Evolutionary conservation across 2,329 filamentous ascomycete species (phyloP).

Genomic region (Fusarium heterosporum): DNA sequence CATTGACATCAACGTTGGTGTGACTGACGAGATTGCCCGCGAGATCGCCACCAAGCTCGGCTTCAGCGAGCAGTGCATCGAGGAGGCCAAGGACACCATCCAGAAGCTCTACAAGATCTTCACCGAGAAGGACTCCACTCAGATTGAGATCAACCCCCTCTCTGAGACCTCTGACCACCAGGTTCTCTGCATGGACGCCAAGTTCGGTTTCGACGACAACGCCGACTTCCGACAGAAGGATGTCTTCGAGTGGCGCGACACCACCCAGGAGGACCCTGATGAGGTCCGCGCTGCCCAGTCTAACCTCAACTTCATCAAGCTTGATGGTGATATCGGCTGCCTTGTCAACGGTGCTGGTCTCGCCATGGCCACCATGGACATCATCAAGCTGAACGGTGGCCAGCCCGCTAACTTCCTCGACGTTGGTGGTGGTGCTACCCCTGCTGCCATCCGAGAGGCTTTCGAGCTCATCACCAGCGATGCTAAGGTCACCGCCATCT

Average conservation of each 20-base stretch:
- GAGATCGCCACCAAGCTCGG: conserved; percentile 92
- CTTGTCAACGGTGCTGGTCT: conserved; percentile 98
- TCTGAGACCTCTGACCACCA: conserved; percentile 98
- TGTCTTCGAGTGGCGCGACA: conserved; percentile 92
- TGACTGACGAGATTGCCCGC: conserved; percentile 93
- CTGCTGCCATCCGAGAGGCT: conserved; percentile 94
- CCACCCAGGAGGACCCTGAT: conserved; percentile 94
- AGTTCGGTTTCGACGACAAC: conserved; percentile 99
- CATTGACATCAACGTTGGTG: conserved; percentile 92
- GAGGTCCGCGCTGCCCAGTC: conserved; percentile 97
- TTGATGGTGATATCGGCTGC: conserved; percentile 99
- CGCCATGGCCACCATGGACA: conserved; percentile 99
- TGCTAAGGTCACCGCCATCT: conserved; percentile 97
- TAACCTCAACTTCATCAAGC: conserved; percentile 99
- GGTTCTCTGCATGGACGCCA: conserved; percentile 99
- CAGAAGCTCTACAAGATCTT: conserved; percentile 99
- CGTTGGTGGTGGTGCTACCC: conserved; percentile 96
- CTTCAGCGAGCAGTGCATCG: conserved; percentile 97
- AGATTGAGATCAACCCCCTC: conserved; percentile 99
- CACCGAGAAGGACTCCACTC: conserved; percentile 96
- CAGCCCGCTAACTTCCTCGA: conserved; percentile 98
- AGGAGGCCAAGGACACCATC: conserved; percentile 94
- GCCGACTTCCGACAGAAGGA: conserved; percentile 99
- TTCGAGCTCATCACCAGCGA: conserved; percentile 99
- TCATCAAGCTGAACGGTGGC: conserved; percentile 99